These are phyloP conservation scores for Ascomycota sp. DNA, from an alignment of 2,329 filamentous ascomycete genomes.

Conservation along the genomic window DNA sequence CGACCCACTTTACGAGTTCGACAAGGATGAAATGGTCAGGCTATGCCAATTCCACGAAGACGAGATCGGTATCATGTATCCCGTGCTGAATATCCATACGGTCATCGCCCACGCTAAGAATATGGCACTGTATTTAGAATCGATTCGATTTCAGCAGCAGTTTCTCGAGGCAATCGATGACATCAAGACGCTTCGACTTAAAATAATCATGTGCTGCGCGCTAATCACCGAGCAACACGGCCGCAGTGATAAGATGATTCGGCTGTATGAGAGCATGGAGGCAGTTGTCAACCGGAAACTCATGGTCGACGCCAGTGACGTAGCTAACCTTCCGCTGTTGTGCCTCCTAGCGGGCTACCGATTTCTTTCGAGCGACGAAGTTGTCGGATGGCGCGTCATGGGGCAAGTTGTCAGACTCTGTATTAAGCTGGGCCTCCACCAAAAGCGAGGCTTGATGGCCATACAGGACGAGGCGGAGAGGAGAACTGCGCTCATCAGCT, in stretches of 20 bases:
- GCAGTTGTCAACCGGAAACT: constrained; percentile 45
- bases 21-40: constrained; percentile 59
- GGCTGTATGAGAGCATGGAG: constrained; percentile 59
- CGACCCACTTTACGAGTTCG: constrained; percentile 68
- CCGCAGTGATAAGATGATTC: constrained; percentile 51
- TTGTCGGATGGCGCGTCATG: constrained; percentile 70
- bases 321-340: constrained; percentile 27
- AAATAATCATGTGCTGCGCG: constrained; percentile 64
- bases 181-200: constrained; percentile 47
- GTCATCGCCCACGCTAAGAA: constrained; percentile 50
- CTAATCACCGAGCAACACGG: constrained; percentile 62
- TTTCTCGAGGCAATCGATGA: constrained; percentile 21
- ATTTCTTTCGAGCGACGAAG: constrained; percentile 72
- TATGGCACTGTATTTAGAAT: constrained; percentile 53
- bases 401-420: constrained; percentile 66
- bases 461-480: constrained; percentile 52
- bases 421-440: constrained; percentile 65
- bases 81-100: constrained; percentile 54
- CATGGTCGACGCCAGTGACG: constrained; percentile 29
- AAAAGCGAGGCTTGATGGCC: constrained; percentile 49
- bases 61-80: constrained; percentile 85
- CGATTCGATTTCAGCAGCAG: constrained; percentile 14
- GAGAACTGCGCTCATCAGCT: constrained; percentile 46
- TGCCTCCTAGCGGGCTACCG: constrained; percentile 44
- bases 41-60: constrained; percentile 69